Evolutionary conservation across 2,329 filamentous ascomycete genomes (phyloP).

Genomic region (Huntiella bhutanensis): DNA sequence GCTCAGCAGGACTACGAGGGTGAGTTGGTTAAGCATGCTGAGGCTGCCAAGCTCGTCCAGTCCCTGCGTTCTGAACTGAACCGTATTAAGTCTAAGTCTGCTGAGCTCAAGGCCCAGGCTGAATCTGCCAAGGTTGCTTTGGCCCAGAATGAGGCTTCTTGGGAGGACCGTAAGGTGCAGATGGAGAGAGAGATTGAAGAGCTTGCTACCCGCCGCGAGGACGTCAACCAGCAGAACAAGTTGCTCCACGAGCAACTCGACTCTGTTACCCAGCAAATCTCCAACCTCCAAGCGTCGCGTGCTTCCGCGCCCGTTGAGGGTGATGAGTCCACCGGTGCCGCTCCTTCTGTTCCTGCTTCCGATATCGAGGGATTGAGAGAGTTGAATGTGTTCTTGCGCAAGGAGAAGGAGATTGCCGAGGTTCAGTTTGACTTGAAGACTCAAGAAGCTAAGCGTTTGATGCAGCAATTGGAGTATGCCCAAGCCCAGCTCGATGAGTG

Average conservation of each 20-base stretch:
- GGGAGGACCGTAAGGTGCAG: conserved; percentile 62
- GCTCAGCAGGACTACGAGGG: conserved; percentile 92
- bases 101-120: conserved; percentile 57
- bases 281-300: conserved; percentile 59
- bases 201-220: conserved; percentile 59
- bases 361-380: conserved; percentile 66
- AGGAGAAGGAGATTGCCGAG: conserved; percentile 94
- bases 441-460: conserved; percentile 72
- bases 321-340: conserved; percentile 22
- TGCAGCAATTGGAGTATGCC: conserved; percentile 75
- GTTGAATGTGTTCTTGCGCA: conserved; percentile 74
- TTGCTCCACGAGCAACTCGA: conserved; percentile 81
- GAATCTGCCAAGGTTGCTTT: conserved; percentile 70
- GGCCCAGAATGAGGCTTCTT: conserved; percentile 66
- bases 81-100: conserved; percentile 59
- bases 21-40: conserved; percentile 85
- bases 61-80: conserved; percentile 64
- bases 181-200: conserved; percentile 74
- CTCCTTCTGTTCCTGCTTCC: conserved; percentile 19
- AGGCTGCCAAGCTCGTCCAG: conserved; percentile 76
- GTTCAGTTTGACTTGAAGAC: conserved; percentile 84
- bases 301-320: conserved; percentile 21
- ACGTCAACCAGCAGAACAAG: conserved; percentile 75
- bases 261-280: conserved; percentile 60
- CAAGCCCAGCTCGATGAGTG: conserved; percentile 79